Conservation (phyloP, 768 basidiomycete genomes). For the Lentinula lateritia region DNA sequence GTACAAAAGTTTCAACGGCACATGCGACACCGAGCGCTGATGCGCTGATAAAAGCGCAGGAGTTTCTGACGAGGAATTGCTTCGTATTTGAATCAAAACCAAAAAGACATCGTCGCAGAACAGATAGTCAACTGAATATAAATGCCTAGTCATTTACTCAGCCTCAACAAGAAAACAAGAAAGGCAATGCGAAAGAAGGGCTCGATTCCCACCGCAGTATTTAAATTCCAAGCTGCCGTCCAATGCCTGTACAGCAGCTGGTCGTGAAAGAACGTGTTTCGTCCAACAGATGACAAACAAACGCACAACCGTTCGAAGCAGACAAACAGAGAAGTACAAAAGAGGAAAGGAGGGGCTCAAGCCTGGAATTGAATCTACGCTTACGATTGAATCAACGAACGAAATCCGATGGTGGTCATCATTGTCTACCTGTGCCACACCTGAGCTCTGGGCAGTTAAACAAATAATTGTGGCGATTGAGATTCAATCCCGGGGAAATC, state of each 20-base stretch:
- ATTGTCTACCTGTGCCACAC: too few relatives aligned
- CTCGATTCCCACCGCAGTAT: not conserved
- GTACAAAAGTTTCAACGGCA: too few relatives aligned
- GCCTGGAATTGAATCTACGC: not conserved
- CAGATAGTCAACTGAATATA: too few relatives aligned
- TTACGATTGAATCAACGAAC: not conserved
- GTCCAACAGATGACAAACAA: not conserved
- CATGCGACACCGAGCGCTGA: too few relatives aligned
- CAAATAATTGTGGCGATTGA: too few relatives aligned
- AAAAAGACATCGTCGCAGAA: too few relatives aligned
- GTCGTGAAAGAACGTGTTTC: not conserved
- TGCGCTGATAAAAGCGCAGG: too few relatives aligned
- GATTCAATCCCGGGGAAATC: too few relatives aligned
- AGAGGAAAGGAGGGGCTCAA: not conserved
- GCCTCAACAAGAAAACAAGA: not conserved
- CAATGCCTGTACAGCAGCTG: not conserved
- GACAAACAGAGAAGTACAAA: not conserved
- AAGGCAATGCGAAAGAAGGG: not conserved
- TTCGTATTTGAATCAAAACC: too few relatives aligned
- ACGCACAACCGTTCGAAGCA: not conserved
- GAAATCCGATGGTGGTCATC: not conserved
- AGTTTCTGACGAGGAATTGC: too few relatives aligned
- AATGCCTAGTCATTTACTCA: too few relatives aligned
- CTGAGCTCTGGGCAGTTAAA: too few relatives aligned
- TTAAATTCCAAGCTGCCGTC: not conserved